Conservation (phyloP, 805 yeast genomes). For the Candida rishiriensis region DNA sequence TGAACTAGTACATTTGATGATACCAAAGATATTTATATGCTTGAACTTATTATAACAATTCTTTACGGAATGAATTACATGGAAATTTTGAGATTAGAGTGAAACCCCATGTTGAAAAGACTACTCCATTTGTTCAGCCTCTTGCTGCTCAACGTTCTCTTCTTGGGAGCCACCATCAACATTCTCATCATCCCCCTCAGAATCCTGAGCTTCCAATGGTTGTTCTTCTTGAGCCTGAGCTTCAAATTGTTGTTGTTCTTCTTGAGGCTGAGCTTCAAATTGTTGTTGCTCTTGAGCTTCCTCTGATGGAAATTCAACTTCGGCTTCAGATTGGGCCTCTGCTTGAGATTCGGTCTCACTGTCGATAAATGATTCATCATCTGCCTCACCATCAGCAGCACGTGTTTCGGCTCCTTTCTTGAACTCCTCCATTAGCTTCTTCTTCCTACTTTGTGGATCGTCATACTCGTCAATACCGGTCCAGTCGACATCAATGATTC, state of each 20-base stretch:
- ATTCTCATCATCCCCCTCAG: too few relatives aligned
- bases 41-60: too few relatives aligned
- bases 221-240: background rate
- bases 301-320: background rate
- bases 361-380: background rate
- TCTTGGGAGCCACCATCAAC: too few relatives aligned
- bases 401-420: background rate
- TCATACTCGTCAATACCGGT: slow-evolving; percentile 47
- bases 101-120: too few relatives aligned
- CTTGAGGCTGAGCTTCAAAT: background rate
- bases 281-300: background rate
- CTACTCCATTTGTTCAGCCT: too few relatives aligned
- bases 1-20: background rate
- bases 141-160: too few relatives aligned
- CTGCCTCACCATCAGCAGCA: background rate
- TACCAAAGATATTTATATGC: too few relatives aligned
- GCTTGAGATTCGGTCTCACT: background rate
- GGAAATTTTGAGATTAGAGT: too few relatives aligned
- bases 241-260: background rate
- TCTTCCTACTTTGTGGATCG: background rate
- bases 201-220: too few relatives aligned
- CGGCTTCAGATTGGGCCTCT: background rate
- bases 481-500: slow-evolving; percentile 64
- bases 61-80: too few relatives aligned
- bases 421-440: slow-evolving; percentile 2